A percentile compares a stretch with the other conserved stretches of the same genome.
These are phyloP conservation scores for Diaporthe eres DNA, from an alignment of 2,329 filamentous ascomycete genomes.

Conservation along the genomic window DNA sequence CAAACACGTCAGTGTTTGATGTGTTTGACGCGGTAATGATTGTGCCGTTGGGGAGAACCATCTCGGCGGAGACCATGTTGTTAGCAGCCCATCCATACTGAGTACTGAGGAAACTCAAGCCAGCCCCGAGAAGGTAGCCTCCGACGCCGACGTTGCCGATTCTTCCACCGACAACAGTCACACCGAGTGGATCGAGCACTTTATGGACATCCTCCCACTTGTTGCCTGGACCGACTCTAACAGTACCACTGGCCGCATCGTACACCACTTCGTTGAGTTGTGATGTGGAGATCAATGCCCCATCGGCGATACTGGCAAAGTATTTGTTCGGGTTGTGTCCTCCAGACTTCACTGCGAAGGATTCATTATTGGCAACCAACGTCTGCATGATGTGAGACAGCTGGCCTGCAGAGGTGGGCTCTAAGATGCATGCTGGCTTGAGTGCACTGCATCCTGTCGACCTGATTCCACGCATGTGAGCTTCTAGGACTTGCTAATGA, in stretches of 20 bases:
- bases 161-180: constrained; percentile 59
- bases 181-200: constrained; percentile 58
- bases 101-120: constrained; percentile 64
- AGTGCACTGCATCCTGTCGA: constrained; percentile 30
- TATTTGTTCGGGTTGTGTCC: constrained; percentile 70
- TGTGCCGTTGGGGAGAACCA: constrained; percentile 65
- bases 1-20: constrained; percentile 64
- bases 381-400: constrained; percentile 28
- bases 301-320: constrained; percentile 64
- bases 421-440: constrained; percentile 33
- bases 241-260: constrained; percentile 53
- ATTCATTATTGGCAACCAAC: constrained; percentile 26
- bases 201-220: constrained; percentile 58
- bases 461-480: constrained; percentile 8
- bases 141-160: constrained; percentile 63
- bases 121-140: constrained; percentile 67
- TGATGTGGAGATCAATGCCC: constrained; percentile 64
- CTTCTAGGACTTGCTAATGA: not conserved
- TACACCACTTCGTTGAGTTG: constrained; percentile 58
- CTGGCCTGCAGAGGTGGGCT: not conserved
- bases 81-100: constrained; percentile 67
- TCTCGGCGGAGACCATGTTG: constrained; percentile 62
- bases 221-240: constrained; percentile 61
- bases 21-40: constrained; percentile 60
- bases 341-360: constrained; percentile 69